Percentiles rank a stretch among this genome's conserved stretches.
phyloP scores from a whole-genome alignment of 2,329 filamentous ascomycete species.

The Bertia moriformis region DNA sequence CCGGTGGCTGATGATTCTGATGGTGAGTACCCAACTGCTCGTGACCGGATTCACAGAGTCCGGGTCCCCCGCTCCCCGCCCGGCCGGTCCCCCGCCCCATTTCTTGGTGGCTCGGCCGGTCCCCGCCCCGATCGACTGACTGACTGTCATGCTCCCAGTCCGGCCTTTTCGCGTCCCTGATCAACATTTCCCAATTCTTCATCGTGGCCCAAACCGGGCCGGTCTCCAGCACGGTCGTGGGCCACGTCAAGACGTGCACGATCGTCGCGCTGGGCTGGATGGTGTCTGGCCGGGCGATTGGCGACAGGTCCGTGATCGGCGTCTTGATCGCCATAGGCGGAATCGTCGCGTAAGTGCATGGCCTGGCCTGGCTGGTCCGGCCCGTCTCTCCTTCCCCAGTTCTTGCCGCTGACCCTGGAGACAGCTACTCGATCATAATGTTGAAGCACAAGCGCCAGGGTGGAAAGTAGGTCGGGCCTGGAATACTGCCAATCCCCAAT shows the following conservation, averaged over 20 bases:
- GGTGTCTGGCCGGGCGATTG: slow-evolving; percentile 35
- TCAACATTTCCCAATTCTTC: slow-evolving; percentile 52
- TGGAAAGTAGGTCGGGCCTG: too few species aligned
- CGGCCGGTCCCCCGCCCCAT: background rate
- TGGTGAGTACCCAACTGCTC: slow-evolving; percentile 37
- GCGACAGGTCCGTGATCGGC: slow-evolving; percentile 37
- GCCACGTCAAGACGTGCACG: slow-evolving; percentile 50
- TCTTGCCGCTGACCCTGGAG: slow-evolving; percentile 3
- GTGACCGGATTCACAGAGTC: background rate
- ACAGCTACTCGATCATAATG: slow-evolving; percentile 32
- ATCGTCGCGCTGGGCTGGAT: slow-evolving; percentile 52
- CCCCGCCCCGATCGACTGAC: too few species aligned
- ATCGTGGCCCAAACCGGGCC: slow-evolving; percentile 47
- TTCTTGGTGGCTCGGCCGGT: background rate
- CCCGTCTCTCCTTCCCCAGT: background rate
- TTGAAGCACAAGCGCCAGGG: slow-evolving; percentile 24
- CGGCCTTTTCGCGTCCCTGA: slow-evolving; percentile 45
- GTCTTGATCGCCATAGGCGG: slow-evolving; percentile 39
- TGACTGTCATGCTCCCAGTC: slow-evolving; percentile 24
- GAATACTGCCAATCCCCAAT: too few species aligned
- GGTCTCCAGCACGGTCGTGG: slow-evolving; percentile 51
- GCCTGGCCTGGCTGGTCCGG: background rate
- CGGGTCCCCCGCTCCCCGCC: background rate
- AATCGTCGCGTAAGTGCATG: slow-evolving; percentile 34
- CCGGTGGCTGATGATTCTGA: slow-evolving; percentile 43